Base-by-base conservation (phyloP, 306 rosid species). In the Trifolium subterraneum region DNA sequence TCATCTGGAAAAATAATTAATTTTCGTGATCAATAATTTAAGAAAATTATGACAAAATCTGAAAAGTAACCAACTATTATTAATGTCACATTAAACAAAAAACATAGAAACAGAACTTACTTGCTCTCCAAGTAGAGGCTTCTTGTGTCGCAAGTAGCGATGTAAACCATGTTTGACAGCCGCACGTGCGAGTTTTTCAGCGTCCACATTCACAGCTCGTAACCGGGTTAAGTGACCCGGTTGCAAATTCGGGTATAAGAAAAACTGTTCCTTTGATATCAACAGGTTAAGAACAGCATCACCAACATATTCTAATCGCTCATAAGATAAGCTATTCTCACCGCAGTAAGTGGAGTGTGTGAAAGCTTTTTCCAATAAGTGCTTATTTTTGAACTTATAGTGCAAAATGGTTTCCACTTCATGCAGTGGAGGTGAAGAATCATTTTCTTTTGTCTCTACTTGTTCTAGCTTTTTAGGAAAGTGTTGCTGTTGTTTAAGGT, bases 341-440 rank as follows among this genome's bases (percentile, higher is more conserved):
- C 7, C 4, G 4, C 4, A 14, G 15, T 64, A 64, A 64, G 50
- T 36, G 7, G 3, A 5, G 15, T 64, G 50, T 4, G 69, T 64
- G 19, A 64, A 64, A 7, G 69, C 69, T 4, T 18, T 27, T 64
- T 36, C 48, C 1, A 64, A 38, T 64, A 64, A 64, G 1, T 10
- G 16, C n/a, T 64, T 36, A 38, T 64, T 38, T 7, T 64, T 64
- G 6, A 64, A 64, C 3, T 64, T n/a, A 27, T 64, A 64, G 4
- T 41, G n/a, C 0, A 64, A 15, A 64, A 64, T 64, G 8, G 50
- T 15, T 36, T 64, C 69, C 2, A 64, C 69, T 20, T 38, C 69
- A 16, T 18, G 1, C 8, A 63, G 7, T 9, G 66, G 15, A 2
- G 10, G 50, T 5, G 25, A 36, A 60, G 11, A 7, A 31, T 60